phyloP scores from a whole-genome alignment of 2,329 filamentous ascomycete genomes.

The Colletotrichum viniferum region DNA sequence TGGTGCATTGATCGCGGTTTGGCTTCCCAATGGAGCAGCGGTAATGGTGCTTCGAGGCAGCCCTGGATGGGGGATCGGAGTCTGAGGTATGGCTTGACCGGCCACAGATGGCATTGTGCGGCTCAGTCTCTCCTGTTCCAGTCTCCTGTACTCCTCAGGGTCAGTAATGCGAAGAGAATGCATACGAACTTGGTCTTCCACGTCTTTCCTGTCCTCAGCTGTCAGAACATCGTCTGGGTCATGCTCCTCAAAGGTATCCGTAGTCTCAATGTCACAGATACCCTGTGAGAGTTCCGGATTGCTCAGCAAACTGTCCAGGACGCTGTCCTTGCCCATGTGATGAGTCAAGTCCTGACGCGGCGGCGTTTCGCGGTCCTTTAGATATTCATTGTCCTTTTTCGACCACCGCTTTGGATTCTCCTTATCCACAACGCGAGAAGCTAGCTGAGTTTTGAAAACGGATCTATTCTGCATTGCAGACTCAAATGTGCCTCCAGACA shows the following conservation, averaged over 20 bases:
- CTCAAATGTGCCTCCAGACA: slow-evolving; percentile 81
- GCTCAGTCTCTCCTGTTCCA: slow-evolving; percentile 17
- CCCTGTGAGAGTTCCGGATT: slow-evolving; percentile 36
- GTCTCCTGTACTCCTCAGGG: slow-evolving; percentile 33
- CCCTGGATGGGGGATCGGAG: background rate
- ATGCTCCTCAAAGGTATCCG: slow-evolving; percentile 76
- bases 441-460: slow-evolving; percentile 83
- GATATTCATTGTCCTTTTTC: slow-evolving; percentile 35
- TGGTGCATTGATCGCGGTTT: background rate
- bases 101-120: background rate
- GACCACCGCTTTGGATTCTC: slow-evolving; percentile 76
- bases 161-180: slow-evolving; percentile 36
- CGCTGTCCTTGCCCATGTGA: slow-evolving; percentile 65
- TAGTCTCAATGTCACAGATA: slow-evolving; percentile 65
- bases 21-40: background rate
- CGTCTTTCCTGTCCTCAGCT: slow-evolving; percentile 63
- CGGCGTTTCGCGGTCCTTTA: slow-evolving; percentile 57
- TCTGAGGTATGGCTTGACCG: background rate
- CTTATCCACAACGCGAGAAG: slow-evolving; percentile 81
- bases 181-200: slow-evolving; percentile 43
- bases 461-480: slow-evolving; percentile 73
- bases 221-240: slow-evolving; percentile 65
- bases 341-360: slow-evolving; percentile 53
- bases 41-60: background rate
- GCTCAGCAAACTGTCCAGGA: slow-evolving; percentile 57